These are phyloP conservation scores for Zopfochytrium polystomum DNA, from an alignment of 371 early-diverging fungal species.

Conservation along the genomic window DNA sequence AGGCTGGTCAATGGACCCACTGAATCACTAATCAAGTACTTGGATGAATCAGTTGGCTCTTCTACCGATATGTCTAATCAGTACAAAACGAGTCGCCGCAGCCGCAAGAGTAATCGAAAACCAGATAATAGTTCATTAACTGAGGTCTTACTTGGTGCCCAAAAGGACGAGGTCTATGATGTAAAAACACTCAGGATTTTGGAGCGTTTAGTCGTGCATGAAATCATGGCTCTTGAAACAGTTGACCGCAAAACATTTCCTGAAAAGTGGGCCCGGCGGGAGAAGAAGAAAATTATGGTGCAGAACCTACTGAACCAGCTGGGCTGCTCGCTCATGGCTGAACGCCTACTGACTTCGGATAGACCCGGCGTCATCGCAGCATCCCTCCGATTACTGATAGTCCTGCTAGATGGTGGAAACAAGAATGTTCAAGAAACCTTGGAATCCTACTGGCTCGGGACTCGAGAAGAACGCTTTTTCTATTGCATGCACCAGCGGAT, in stretches of 20 bases:
- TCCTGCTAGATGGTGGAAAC: conserved; percentile 58
- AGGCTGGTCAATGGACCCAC: conserved; percentile 8
- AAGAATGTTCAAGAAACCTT: conserved; percentile 50
- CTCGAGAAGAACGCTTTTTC: conserved; percentile 55
- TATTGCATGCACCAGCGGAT: conserved; percentile 54
- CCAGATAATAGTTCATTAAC: too few relatives aligned
- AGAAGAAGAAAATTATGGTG: conserved; percentile 34
- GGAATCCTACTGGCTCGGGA: conserved; percentile 49
- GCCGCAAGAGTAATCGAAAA: neutral
- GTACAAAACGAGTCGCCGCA: neutral
- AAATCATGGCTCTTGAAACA: conserved; percentile 15
- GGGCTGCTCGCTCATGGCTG: conserved; percentile 56
- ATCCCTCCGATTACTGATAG: conserved; percentile 46
- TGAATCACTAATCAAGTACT: conserved; percentile 22
- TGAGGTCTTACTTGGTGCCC: neutral
- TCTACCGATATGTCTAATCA: neutral
- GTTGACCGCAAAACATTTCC: conserved; percentile 28
- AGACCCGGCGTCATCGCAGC: conserved; percentile 41
- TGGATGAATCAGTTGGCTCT: conserved; percentile 20
- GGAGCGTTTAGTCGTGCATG: conserved; percentile 19
- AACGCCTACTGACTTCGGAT: conserved; percentile 51
- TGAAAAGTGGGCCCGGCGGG: conserved; percentile 32
- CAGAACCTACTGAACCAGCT: conserved; percentile 51
- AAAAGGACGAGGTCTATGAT: conserved; percentile 25
- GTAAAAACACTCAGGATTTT: conserved; percentile 34